Percentiles rank a stretch among this genome's conserved stretches.
Evolutionary conservation across 129 eudicot genomes (phyloP).

Genomic region (Artemisia annua): DNA sequence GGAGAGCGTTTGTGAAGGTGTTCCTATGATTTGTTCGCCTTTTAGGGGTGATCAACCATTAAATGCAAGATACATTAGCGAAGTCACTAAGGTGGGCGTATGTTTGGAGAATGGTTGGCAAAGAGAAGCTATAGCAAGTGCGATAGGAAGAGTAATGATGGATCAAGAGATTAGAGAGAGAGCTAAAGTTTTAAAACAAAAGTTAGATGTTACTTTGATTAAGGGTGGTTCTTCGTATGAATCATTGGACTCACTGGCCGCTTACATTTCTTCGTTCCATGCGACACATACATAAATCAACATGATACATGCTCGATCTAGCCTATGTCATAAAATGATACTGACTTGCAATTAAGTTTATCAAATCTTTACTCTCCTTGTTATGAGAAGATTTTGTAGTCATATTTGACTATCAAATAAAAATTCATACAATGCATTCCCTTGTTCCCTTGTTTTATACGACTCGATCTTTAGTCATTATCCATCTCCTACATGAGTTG

Average conservation of each 20-base stretch:
- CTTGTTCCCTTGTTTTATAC: too few relatives aligned
- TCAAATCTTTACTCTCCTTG: neutral
- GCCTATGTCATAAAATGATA: neutral
- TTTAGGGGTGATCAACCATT: conserved; percentile 40
- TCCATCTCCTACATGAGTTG: too few relatives aligned
- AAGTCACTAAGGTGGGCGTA: conserved; percentile 39
- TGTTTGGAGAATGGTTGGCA: conserved; percentile 39
- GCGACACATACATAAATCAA: neutral
- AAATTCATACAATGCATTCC: too few relatives aligned
- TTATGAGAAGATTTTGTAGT: too few relatives aligned
- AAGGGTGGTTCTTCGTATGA: conserved; percentile 40
- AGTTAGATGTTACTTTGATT: conserved; percentile 20
- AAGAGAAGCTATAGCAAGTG: conserved; percentile 33
- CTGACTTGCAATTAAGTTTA: neutral
- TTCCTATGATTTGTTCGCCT: conserved; percentile 49
- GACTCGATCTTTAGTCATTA: too few relatives aligned
- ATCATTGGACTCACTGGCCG: conserved; percentile 35
- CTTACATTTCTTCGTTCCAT: conserved; percentile 31
- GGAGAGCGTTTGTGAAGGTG: conserved; percentile 63
- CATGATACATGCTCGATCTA: neutral
- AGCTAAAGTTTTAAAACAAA: conserved; percentile 31
- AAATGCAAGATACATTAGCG: conserved; percentile 38
- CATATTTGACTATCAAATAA: too few relatives aligned
- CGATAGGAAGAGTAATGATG: conserved; percentile 39
- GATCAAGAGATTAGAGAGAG: conserved; percentile 33